phyloP scores from a whole-genome alignment of 2,329 filamentous ascomycete species.

The Colletotrichum higginsianum region DNA sequence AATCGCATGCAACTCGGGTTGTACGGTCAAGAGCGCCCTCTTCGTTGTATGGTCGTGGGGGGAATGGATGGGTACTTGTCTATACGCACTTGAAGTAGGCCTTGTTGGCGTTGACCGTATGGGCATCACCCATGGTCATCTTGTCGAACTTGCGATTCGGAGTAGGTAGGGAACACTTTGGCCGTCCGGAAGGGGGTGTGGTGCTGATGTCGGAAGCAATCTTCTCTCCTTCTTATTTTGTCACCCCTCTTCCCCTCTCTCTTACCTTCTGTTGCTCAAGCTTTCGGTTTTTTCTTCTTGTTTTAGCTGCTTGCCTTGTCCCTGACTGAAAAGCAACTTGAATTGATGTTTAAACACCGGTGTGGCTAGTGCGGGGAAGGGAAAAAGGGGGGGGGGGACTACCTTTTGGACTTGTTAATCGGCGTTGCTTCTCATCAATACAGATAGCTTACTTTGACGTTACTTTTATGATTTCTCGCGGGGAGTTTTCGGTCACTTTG shows the following conservation, averaged over 20 bases:
- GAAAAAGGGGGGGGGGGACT: background rate
- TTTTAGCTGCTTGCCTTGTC: conserved; percentile 44
- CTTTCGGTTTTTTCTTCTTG: conserved; percentile 33
- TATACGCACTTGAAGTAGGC: conserved; percentile 43
- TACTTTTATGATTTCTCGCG: conserved; percentile 23
- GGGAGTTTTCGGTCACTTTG: conserved; percentile 38
- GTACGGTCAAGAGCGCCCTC: background rate
- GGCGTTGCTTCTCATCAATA: background rate
- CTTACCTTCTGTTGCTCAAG: conserved; percentile 23
- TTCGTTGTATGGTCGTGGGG: background rate
- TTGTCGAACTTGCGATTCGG: background rate
- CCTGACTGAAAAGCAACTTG: conserved; percentile 5
- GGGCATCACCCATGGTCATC: conserved; percentile 11
- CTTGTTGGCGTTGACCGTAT: conserved; percentile 41
- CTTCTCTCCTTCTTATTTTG: background rate
- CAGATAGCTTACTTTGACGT: background rate
- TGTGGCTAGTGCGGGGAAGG: background rate
- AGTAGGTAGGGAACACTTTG: background rate
- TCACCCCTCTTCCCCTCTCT: background rate
- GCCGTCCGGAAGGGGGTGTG: no score
- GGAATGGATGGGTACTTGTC: background rate
- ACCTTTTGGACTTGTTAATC: background rate
- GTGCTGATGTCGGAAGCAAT: background rate
- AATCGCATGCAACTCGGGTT: background rate
- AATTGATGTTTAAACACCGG: background rate